Conservation (phyloP, 2,329 filamentous ascomycete genomes). For the Ascochyta clinopodiicola region DNA sequence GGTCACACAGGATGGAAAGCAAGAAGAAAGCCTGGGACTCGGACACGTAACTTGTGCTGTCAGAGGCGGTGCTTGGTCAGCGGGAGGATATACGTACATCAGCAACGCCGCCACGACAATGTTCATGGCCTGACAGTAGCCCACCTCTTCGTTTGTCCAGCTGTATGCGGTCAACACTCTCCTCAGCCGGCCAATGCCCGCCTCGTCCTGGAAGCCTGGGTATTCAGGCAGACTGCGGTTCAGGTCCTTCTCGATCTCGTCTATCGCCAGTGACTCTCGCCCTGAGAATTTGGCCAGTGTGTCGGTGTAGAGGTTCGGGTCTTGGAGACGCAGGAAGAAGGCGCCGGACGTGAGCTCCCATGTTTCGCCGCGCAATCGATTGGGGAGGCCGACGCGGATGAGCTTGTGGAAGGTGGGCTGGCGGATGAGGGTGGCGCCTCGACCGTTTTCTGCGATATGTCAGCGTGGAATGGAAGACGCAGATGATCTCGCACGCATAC, state of each 20-base stretch:
- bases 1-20: conserved; percentile 88
- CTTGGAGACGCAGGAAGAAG: conserved; percentile 84
- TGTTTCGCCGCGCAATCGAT: conserved; percentile 88
- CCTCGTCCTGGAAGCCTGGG: conserved; percentile 93
- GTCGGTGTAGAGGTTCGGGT: conserved; percentile 81
- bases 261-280: conserved; percentile 89
- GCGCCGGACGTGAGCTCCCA: conserved; percentile 97
- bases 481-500: conserved; percentile 37
- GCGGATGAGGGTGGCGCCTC: conserved; percentile 88
- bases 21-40: conserved; percentile 95
- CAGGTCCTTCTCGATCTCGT: conserved; percentile 98
- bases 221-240: conserved; percentile 97
- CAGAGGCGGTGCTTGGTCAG: conserved; percentile 26
- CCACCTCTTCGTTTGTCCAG: conserved; percentile 94
- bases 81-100: conserved; percentile 64
- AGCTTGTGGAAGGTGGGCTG: conserved; percentile 98
- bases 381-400: conserved; percentile 92
- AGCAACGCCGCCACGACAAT: conserved; percentile 97
- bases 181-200: conserved; percentile 88
- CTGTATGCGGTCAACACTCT: conserved; percentile 96
- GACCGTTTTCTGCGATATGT: conserved; percentile 73
- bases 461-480: conserved; percentile 14
- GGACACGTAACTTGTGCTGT: conserved; percentile 77
- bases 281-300: conserved; percentile 85
- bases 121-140: conserved; percentile 99